These are phyloP conservation scores for Trifolium repens DNA, from an alignment of 306 rosid species.

Conservation along the genomic window DNA sequence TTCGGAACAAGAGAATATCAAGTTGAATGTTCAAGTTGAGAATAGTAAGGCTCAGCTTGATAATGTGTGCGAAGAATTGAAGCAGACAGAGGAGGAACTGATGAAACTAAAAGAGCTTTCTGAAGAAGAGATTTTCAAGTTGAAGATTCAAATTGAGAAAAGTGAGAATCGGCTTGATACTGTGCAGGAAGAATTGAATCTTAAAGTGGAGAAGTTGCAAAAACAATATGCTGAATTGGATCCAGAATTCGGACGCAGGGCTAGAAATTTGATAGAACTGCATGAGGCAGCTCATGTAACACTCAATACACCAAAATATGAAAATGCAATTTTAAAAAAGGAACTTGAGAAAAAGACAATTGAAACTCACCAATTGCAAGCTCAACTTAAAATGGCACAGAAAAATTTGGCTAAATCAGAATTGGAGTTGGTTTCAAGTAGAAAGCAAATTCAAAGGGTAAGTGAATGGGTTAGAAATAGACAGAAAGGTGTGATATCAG, in stretches of 20 bases:
- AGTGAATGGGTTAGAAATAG: conserved; percentile 41
- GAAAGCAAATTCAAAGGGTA: conserved; percentile 45
- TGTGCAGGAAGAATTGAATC: conserved; percentile 40
- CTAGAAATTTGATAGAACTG: conserved; percentile 53
- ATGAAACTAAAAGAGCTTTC: background rate
- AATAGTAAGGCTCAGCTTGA: conserved; percentile 46
- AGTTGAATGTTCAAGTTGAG: conserved; percentile 49
- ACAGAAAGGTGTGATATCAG: too few species aligned
- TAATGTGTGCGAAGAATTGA: conserved; percentile 40
- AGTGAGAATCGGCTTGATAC: conserved; percentile 45
- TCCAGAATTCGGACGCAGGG: conserved; percentile 49
- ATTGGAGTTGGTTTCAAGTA: conserved; percentile 47
- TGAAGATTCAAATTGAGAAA: conserved; percentile 40
- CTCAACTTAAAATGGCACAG: conserved; percentile 49
- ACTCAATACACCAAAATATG: conserved; percentile 52
- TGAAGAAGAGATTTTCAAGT: background rate
- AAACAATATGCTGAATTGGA: conserved; percentile 53
- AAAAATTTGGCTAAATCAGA: conserved; percentile 43
- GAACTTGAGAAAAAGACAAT: conserved; percentile 44
- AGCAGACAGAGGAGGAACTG: background rate
- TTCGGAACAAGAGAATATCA: conserved; percentile 51
- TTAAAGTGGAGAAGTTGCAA: conserved; percentile 48
- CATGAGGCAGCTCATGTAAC: conserved; percentile 48
- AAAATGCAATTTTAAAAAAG: conserved; percentile 49
- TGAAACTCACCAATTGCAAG: conserved; percentile 47